Evolutionary conservation across 2,329 filamentous ascomycete genomes (phyloP).

Genomic region (Capronia americana): DNA sequence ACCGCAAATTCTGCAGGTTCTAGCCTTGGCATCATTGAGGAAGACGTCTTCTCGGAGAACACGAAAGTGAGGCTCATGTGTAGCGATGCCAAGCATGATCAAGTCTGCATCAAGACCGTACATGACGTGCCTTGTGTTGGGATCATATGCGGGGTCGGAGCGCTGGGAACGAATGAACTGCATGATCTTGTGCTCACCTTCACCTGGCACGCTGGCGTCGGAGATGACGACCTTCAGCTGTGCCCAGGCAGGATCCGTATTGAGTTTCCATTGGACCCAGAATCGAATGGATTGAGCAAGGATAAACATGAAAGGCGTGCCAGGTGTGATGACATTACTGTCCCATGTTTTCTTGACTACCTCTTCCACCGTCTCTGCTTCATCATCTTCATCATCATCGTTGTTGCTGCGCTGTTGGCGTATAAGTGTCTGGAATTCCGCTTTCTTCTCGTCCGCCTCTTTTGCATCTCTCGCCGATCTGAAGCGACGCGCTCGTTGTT

Average conservation of each 20-base stretch:
- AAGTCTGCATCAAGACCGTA: conserved; percentile 97
- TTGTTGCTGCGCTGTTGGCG: conserved; percentile 71
- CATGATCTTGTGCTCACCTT: conserved; percentile 99
- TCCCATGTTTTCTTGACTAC: conserved; percentile 90
- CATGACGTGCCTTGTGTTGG: conserved; percentile 96
- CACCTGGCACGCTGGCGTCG: conserved; percentile 94
- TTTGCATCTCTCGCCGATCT: conserved; percentile 91
- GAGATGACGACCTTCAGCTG: conserved; percentile 98
- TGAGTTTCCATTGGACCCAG: conserved; percentile 97
- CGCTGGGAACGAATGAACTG: conserved; percentile 94
- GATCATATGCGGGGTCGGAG: conserved; percentile 86
- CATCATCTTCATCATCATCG: conserved; percentile 53
- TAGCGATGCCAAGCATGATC: conserved; percentile 97
- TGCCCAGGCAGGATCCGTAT: conserved; percentile 94
- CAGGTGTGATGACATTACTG: conserved; percentile 85
- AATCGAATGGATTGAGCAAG: conserved; percentile 88
- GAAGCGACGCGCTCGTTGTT: conserved; percentile 95
- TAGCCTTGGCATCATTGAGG: conserved; percentile 81
- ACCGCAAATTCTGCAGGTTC: conserved; percentile 85
- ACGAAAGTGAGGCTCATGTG: conserved; percentile 95
- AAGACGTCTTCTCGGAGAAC: conserved; percentile 98
- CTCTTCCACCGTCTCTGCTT: conserved; percentile 59
- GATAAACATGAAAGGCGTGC: conserved; percentile 98
- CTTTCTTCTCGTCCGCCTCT: conserved; percentile 90
- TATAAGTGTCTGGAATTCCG: conserved; percentile 83